Conservation (phyloP, 164 flowering plant species). For the Pachysandra terminalis region DNA sequence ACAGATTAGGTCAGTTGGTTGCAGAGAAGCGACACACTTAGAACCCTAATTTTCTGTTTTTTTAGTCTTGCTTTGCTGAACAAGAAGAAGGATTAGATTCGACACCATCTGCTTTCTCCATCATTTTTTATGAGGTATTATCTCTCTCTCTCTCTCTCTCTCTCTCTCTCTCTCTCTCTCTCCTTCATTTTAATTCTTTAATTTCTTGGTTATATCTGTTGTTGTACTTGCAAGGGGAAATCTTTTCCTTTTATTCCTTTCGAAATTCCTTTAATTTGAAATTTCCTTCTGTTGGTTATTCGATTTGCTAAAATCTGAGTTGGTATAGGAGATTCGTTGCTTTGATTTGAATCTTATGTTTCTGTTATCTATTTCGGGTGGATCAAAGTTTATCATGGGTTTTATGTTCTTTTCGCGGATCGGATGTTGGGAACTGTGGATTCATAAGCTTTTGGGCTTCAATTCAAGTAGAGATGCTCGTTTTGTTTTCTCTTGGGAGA, state of each 20-base stretch:
- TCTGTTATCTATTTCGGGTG: conserved; percentile 4
- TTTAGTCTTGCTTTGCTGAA: too few relatives aligned
- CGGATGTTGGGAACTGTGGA: background rate
- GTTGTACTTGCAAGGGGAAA: background rate
- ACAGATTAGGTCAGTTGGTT: background rate
- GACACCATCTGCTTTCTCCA: background rate
- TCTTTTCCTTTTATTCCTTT: background rate
- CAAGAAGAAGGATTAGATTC: background rate
- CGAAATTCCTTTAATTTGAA: background rate
- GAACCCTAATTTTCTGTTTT: background rate
- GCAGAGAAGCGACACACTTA: background rate
- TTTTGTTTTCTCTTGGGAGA: background rate
- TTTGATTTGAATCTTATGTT: conserved; percentile 1
- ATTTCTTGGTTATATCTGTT: too few relatives aligned
- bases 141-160: background rate
- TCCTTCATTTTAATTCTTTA: too few relatives aligned
- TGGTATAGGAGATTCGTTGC: background rate
- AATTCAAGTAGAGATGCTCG: background rate
- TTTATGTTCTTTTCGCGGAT: background rate
- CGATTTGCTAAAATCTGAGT: conserved; percentile 18
- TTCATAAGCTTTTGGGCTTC: background rate
- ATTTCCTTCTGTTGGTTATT: conserved; percentile 6
- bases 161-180: background rate
- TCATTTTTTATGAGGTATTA: background rate
- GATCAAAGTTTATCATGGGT: conserved; percentile 1